phyloP scores from a whole-genome alignment of 176 grass and related monocot species.

The Aechmea fasciata region DNA sequence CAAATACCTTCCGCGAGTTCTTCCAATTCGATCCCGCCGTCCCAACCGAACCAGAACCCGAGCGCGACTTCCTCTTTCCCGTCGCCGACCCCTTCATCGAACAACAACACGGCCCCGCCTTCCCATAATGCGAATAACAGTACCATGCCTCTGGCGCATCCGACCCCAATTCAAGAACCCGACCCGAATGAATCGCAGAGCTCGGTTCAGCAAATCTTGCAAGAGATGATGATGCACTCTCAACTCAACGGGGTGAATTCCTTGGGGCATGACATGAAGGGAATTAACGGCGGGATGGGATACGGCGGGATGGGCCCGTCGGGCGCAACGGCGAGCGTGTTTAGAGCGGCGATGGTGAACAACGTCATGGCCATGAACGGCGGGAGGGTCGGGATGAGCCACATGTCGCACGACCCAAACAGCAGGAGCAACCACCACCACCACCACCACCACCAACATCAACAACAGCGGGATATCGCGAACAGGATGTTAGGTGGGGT shows the following conservation, averaged over 20 bases:
- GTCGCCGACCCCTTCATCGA: conserved; percentile 3
- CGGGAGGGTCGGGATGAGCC: conserved; percentile 24
- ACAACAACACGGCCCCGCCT: not conserved
- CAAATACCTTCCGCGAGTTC: conserved; percentile 23
- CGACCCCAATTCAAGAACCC: conserved; percentile 7
- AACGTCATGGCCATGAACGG: conserved; percentile 27
- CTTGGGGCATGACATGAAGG: conserved; percentile 7
- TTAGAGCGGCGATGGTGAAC: conserved; percentile 20
- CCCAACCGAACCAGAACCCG: conserved; percentile 19
- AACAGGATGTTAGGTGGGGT: conserved; percentile 15
- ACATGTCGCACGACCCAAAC: conserved; percentile 15
- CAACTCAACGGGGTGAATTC: conserved; percentile 21
- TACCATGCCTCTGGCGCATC: conserved; percentile 21
- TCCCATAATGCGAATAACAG: conserved; percentile 13
- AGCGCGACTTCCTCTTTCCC: conserved; percentile 10
- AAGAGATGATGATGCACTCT: conserved; percentile 36
- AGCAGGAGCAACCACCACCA: not conserved
- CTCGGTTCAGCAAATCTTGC: conserved; percentile 28
- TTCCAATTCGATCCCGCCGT: conserved; percentile 15
- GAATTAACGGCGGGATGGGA: conserved; percentile 6
- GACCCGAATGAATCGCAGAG: conserved; percentile 23
- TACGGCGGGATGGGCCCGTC: conserved; percentile 5
- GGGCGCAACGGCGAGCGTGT: not conserved
- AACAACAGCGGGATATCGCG: conserved; percentile 14
- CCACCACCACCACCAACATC: conserved; percentile 6